Base-by-base conservation (phyloP, 192 early-diverging fungal genomes). In the Coemansia aciculifera region DNA sequence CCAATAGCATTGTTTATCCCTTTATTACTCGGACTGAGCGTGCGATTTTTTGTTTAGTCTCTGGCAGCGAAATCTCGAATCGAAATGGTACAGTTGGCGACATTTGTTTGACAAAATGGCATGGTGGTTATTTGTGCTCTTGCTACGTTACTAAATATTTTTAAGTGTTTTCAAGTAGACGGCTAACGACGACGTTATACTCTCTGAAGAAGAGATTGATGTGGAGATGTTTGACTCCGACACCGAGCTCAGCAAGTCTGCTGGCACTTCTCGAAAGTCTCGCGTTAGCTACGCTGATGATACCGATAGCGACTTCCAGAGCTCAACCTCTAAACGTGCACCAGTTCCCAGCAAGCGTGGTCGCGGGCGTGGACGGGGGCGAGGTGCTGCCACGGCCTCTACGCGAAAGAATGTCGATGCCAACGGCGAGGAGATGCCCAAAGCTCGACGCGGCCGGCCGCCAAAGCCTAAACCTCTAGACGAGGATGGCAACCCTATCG, bases 201-300 rank as follows among this genome's bases (percentile, higher is more conserved):
- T 71, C 48, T 78, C 76, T 2, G 81, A 84, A 54, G 81, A 84
- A 68, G 77, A 84, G 31, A 84, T 84, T 52, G 81, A 84, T 54
- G 64, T 84, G 56, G 81, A 79, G 61, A 78, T 84, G 77, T 75
- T 84, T 65, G 81, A 84, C 68, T 84, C 81, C 3, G 81, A 84
- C 62, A 56, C 62, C 10, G 81, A 84, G 71, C 70, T 79, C n/a
- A 73, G 73, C 70, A 75, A 74, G 49, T 36, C 71, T 1, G 34
- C 70, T 15, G 59, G n/a, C 5, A 36, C 71, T 10, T 12, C 52
- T 6, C 65, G 59, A 15, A 74, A 66, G 42, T 43, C 69, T 24
- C 37, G 59, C n/a, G 60, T 62, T 15, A 59, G 27, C 17, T 68
- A 66, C 19, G 57, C 64, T 6, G 46, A 43, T 2, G 71, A 71